Conservation (phyloP, 2,329 filamentous ascomycete genomes). For the Trichoderma brevicompactum region DNA sequence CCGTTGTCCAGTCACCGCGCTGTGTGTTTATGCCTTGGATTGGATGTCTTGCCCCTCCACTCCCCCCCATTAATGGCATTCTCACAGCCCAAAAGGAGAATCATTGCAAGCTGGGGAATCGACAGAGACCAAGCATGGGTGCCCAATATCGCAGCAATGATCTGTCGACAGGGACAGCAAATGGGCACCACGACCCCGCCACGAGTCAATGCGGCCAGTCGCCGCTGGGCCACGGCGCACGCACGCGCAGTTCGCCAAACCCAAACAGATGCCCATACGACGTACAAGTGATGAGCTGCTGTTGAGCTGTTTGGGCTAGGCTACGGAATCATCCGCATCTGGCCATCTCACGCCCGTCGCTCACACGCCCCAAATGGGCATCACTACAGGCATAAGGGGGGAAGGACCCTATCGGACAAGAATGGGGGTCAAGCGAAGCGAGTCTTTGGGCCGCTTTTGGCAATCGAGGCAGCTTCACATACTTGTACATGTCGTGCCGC, state of each 20-base stretch:
- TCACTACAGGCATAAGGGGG: background rate
- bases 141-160: constrained; percentile 3
- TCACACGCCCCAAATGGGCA: background rate
- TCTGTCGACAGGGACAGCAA: background rate
- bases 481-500: background rate
- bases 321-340: constrained; percentile 11
- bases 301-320: background rate
- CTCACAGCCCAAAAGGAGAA: too few relatives aligned
- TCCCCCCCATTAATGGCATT: background rate
- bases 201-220: constrained; percentile 8
- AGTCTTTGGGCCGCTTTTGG: constrained; percentile 23
- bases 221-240: constrained; percentile 1
- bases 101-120: background rate
- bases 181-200: constrained; percentile 17
- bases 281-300: background rate
- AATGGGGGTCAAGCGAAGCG: too few relatives aligned
- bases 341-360: background rate
- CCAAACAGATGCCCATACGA: background rate
- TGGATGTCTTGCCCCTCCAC: background rate
- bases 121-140: constrained; percentile 8
- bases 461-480: background rate
- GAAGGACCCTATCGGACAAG: too few relatives aligned
- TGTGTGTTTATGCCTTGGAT: background rate
- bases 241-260: constrained; percentile 5
- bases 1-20: constrained; percentile 6